Evolutionary conservation across 2,329 filamentous ascomycete genomes (phyloP), one percentile per base, ranked within the genome.

Genomic region (Sphaerostilbella broomeana): DNA sequence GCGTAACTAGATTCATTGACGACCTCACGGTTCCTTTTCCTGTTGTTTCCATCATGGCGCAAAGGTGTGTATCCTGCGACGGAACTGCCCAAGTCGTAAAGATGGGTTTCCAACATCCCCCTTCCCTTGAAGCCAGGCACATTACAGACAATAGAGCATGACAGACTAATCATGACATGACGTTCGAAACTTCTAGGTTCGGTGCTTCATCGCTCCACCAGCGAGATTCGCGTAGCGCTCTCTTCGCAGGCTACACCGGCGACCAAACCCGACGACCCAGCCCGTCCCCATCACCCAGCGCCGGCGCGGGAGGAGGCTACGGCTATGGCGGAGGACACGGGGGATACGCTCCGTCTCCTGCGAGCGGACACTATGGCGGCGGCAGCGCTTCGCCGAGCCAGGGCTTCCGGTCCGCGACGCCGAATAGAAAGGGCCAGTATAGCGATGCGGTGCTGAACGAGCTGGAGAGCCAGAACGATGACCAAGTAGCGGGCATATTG

Each of bases 401-500:
- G 22, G 65, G 66, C n/a, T 85, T 69, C 59, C 69, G 83, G 37
- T 63, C 76, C 21, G 84, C 82, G 50, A 87, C 84, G 44, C 84
- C 84, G 44, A 86, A 88, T 59, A 70, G 49, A 50, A 86, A 83
- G 58, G 90, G 90, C 11, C 89, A 95, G 61, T 97, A 97, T 62
- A 90, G 84, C 58, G 84, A 94, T 54, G 85, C 89, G 15, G 87
- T 95, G 33, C 74, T 98, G 38, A 87, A 86, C 59, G 88, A 94
- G 65, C 74, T 98, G 45, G 92, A 98, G 69, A 90, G 85, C 56
- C 92, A 98, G 67, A 97, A 97, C 58, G 89, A 95, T 52, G 73
- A 79, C 43, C 83, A 95, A 54, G 81, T 95, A 9, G 84, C 87
- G 46, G 87, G 88, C n/a, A 89, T 95, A 56, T 75, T 86, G 50